Evolutionary conservation across 768 basidiomycete genomes (phyloP).

Genomic region (Naganishia randhawae): DNA sequence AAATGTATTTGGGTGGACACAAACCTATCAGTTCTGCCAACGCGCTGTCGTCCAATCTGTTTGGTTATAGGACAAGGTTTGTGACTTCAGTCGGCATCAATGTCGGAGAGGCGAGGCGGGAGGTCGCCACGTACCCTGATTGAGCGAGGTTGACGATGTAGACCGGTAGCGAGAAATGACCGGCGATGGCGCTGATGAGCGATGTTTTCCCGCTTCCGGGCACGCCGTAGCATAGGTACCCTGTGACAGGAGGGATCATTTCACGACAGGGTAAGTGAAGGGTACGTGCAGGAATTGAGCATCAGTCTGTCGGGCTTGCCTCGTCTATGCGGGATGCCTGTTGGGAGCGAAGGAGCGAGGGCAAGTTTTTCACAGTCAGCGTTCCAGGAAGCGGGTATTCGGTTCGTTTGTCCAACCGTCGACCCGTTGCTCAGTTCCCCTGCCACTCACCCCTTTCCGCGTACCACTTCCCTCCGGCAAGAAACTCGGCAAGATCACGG

Average conservation of each 20-base stretch:
- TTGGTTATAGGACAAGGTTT: too few species aligned
- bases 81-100: background rate
- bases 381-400: background rate
- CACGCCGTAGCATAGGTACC: slow-evolving; percentile 28
- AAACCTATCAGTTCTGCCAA: slow-evolving; percentile 80
- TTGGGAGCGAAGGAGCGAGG: too few species aligned
- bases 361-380: background rate
- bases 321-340: slow-evolving; percentile 47
- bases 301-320: slow-evolving; percentile 24
- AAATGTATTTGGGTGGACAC: slow-evolving; percentile 77
- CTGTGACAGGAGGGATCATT: background rate
- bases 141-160: slow-evolving; percentile 62
- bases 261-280: background rate
- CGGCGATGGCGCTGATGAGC: slow-evolving; percentile 77
- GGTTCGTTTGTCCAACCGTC: background rate
- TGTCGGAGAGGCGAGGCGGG: background rate
- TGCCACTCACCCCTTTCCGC: slow-evolving; percentile 43
- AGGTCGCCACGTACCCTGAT: slow-evolving; percentile 36
- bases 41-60: slow-evolving; percentile 63
- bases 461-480: slow-evolving; percentile 43
- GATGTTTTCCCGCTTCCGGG: slow-evolving; percentile 65
- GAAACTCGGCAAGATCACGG: slow-evolving; percentile 40
- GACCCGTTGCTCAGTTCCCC: too few species aligned
- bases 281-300: background rate
- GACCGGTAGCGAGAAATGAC: slow-evolving; percentile 83